Percentiles rank a stretch among this genome's conserved stretches.
phyloP scores from a whole-genome alignment of 352 stramenopile genomes.

The Globisporangium nunn region DNA sequence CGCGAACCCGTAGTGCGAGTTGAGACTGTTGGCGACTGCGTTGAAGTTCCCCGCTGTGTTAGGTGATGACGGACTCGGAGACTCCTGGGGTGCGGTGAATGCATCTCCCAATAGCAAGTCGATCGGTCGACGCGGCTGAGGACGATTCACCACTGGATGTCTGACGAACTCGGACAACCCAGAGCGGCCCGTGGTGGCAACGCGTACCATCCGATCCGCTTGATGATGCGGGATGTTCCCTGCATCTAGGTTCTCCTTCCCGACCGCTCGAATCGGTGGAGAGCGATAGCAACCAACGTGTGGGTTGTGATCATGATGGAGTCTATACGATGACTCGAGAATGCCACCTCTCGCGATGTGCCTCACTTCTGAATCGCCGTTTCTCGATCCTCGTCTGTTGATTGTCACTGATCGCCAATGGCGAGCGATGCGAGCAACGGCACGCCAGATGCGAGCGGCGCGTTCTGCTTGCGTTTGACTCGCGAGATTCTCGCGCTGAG shows the following conservation, averaged over 20 bases:
- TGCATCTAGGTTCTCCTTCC: conserved; percentile 4
- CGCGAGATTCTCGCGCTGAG: conserved; percentile 6
- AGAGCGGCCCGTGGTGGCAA: background rate
- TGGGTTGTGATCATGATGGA: background rate
- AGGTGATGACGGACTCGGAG: background rate
- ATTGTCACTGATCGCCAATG: conserved; percentile 14
- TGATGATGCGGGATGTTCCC: too few species aligned
- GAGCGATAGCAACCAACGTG: conserved; percentile 1
- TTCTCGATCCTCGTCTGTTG: background rate
- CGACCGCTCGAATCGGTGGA: background rate
- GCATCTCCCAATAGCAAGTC: conserved; percentile 17
- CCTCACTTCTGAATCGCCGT: background rate
- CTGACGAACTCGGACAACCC: conserved; percentile 27
- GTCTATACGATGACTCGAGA: background rate
- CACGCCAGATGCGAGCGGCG: conserved; percentile 11
- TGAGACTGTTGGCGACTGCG: background rate
- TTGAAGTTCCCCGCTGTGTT: background rate
- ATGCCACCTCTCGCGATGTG: background rate
- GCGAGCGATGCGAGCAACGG: conserved; percentile 12
- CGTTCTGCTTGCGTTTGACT: conserved; percentile 8
- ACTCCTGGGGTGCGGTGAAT: background rate
- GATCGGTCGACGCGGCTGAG: conserved; percentile 27
- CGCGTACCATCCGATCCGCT: background rate
- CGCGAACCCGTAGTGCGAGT: conserved; percentile 10
- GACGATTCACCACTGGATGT: conserved; percentile 19